phyloP scores from a whole-genome alignment of 495 filamentous ascomycete species.

The Lineolata rhizophorae region DNA sequence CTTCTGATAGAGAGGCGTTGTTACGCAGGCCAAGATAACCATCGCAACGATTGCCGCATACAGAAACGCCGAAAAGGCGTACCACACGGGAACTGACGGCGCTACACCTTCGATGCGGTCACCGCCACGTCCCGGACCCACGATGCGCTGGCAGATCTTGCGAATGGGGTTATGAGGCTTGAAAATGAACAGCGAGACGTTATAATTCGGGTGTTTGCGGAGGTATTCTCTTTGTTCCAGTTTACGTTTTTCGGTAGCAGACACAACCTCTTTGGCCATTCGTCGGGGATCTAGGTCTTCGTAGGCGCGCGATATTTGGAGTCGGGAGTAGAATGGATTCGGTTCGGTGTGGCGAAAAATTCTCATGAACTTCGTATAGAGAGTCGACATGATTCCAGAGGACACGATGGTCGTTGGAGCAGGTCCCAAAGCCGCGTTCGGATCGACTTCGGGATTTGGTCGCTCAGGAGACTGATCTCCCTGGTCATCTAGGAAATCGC shows the following conservation, averaged over 20 bases:
- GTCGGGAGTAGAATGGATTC: conserved; percentile 84
- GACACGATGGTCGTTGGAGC: conserved; percentile 17
- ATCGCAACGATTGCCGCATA: conserved; percentile 91
- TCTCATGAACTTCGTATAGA: conserved; percentile 32
- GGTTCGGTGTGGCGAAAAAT: conserved; percentile 44
- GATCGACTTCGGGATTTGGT: conserved; percentile 3
- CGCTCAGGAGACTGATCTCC: conserved; percentile 4
- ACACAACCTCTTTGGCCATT: conserved; percentile 77
- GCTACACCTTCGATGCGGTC: conserved; percentile 71
- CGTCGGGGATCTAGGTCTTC: conserved; percentile 63
- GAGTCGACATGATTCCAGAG: conserved; percentile 22
- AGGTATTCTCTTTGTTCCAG: conserved; percentile 81
- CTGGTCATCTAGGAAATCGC: conserved; percentile 77
- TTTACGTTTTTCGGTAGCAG: conserved; percentile 59
- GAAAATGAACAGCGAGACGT: conserved; percentile 81
- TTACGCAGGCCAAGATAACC: conserved; percentile 86
- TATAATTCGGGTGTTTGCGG: conserved; percentile 69
- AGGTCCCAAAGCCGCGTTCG: conserved; percentile 6
- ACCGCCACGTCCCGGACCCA: conserved; percentile 72
- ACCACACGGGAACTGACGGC: conserved; percentile 77
- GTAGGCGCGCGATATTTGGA: conserved; percentile 47
- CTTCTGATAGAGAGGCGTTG: conserved; percentile 82
- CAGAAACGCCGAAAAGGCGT: conserved; percentile 77
- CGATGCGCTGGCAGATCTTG: conserved; percentile 66
- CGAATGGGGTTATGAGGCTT: conserved; percentile 52